phyloP scores from a whole-genome alignment of 2,329 filamentous ascomycete genomes.

The Colletotrichum salicis region DNA sequence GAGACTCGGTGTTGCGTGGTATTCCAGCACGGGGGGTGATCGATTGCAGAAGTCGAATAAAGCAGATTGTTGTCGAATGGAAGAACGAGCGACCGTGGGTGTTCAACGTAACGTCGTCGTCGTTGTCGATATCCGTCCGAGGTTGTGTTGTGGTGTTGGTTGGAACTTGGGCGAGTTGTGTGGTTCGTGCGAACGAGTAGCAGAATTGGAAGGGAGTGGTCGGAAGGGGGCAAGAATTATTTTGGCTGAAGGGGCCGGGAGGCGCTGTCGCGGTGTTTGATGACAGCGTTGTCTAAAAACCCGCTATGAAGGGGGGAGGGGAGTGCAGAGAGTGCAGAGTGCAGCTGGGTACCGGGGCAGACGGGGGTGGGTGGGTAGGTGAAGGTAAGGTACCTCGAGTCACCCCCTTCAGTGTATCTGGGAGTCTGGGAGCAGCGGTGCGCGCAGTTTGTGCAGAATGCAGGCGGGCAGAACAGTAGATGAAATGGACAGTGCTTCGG shows the following conservation, averaged over 20 bases:
- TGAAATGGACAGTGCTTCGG: constrained; percentile 14
- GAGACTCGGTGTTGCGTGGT: background rate
- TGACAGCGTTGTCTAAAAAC: constrained; percentile 36
- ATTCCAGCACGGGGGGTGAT: constrained; percentile 19
- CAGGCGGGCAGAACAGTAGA: background rate
- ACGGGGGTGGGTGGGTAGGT: background rate
- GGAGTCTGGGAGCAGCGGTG: background rate
- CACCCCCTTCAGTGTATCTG: constrained; percentile 1
- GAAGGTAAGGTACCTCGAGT: constrained; percentile 6
- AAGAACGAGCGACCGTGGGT: constrained; percentile 31
- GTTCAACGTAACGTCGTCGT: constrained; percentile 30
- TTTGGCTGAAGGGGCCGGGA: constrained; percentile 35
- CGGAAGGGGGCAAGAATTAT: constrained; percentile 37
- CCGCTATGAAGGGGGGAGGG: constrained; percentile 27
- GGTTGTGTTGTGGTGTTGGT: constrained; percentile 32
- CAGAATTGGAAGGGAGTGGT: constrained; percentile 35
- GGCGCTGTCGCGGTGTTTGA: constrained; percentile 36
- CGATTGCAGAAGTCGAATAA: background rate
- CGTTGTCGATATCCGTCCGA: constrained; percentile 22
- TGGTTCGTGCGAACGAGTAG: constrained; percentile 35
- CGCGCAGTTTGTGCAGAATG: background rate
- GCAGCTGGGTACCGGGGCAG: background rate
- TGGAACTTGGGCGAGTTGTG: constrained; percentile 9
- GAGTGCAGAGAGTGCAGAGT: background rate
- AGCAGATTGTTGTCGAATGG: constrained; percentile 3